These are phyloP conservation scores for Erythrophleum fordii DNA, from an alignment of 306 rosid genomes.

Conservation along the genomic window DNA sequence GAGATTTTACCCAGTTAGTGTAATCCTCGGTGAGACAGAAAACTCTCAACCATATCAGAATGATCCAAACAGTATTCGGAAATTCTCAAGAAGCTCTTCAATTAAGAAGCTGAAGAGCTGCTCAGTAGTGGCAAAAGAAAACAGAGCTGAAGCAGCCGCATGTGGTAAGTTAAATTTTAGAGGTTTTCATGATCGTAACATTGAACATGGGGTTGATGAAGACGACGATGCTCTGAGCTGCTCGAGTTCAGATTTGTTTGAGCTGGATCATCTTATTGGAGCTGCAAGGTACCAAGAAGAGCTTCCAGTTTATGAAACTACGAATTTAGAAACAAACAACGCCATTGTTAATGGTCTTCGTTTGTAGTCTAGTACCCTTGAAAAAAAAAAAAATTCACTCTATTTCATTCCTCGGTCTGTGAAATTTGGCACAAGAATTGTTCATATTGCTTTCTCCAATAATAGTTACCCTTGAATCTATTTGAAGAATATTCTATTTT, in stretches of 20 bases:
- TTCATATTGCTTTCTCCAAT: conserved; percentile 17
- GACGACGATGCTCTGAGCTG: conserved; percentile 59
- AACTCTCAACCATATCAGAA: conserved; percentile 46
- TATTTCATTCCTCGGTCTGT: conserved; percentile 36
- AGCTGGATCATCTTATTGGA: conserved; percentile 72
- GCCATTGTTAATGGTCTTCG: conserved; percentile 75
- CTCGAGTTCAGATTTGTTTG: conserved; percentile 83
- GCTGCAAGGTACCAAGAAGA: conserved; percentile 70
- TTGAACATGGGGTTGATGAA: conserved; percentile 42
- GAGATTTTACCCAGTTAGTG: conserved; percentile 63
- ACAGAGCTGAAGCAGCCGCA: not conserved
- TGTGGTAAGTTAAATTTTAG: conserved; percentile 30
- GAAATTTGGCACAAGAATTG: conserved; percentile 7
- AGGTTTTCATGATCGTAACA: conserved; percentile 28
- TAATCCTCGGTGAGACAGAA: conserved; percentile 52
- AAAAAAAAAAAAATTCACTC: conserved; percentile 2
- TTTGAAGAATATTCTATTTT: too few species aligned
- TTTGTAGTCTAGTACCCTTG: not conserved
- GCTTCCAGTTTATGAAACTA: conserved; percentile 86
- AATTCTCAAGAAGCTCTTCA: conserved; percentile 30
- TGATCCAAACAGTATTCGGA: conserved; percentile 50
- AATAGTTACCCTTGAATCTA: not conserved
- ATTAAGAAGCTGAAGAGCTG: conserved; percentile 36
- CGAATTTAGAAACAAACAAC: conserved; percentile 66
- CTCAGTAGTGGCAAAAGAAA: conserved; percentile 28